Evolutionary conservation across 2,329 filamentous ascomycete genomes (phyloP).

Genomic region (Pseudogymnoascus sp.): DNA sequence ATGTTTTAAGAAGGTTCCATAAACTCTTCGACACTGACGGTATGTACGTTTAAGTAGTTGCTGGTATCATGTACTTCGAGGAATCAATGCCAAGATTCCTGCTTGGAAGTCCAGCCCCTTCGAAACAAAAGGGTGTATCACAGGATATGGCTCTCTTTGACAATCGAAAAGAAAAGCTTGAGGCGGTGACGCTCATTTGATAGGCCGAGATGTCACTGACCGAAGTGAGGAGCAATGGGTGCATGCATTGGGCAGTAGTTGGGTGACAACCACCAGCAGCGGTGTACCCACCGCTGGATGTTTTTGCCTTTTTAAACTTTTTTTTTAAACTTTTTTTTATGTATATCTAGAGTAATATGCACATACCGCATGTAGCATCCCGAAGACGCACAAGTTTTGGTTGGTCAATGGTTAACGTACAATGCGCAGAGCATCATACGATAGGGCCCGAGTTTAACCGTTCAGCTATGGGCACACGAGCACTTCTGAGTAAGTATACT

Average conservation of each 20-base stretch:
- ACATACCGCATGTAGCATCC: neutral
- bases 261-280: neutral
- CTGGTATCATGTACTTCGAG: neutral
- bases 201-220: neutral
- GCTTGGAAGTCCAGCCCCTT: constrained; percentile 5
- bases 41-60: neutral
- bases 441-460: neutral
- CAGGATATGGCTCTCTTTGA: neutral
- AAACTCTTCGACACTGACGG: neutral
- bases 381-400: neutral
- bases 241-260: neutral
- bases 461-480: neutral
- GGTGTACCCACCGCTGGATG: neutral
- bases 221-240: neutral
- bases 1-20: neutral
- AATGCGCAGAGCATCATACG: no score
- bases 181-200: neutral
- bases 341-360: neutral
- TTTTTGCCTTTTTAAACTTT: neutral
- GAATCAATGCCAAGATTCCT: constrained; percentile 12
- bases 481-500: neutral
- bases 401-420: neutral
- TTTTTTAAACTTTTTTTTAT: neutral
- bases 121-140: neutral
- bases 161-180: neutral